Conservation (phyloP, 2,329 filamentous ascomycete species). For the Thelonectria discophora region DNA sequence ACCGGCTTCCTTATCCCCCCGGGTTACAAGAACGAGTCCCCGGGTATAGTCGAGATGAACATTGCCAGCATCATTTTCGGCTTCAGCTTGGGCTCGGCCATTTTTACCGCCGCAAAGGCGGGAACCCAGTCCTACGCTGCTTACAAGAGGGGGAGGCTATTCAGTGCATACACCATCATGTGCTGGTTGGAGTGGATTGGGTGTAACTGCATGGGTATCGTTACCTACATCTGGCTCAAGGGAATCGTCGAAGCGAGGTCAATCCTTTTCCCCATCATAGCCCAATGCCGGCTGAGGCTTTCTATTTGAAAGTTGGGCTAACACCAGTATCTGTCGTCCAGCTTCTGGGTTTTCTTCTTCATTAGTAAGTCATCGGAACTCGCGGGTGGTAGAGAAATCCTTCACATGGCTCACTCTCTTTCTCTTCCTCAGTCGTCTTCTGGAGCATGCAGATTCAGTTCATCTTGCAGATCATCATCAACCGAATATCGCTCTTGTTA, state of each 20-base stretch:
- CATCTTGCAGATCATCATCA: conserved; percentile 32
- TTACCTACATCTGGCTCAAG: conserved; percentile 27
- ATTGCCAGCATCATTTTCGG: conserved; percentile 30
- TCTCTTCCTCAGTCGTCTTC: conserved; percentile 15
- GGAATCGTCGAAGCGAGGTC: conserved; percentile 20
- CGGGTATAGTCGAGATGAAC: conserved; percentile 21
- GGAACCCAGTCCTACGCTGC: conserved; percentile 16
- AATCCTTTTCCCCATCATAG: background rate
- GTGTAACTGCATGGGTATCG: conserved; percentile 28
- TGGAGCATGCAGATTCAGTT: conserved; percentile 36
- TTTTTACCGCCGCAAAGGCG: conserved; percentile 27
- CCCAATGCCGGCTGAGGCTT: background rate
- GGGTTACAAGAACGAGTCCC: conserved; percentile 26
- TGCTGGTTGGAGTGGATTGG: conserved; percentile 33
- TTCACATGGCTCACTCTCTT: conserved; percentile 6
- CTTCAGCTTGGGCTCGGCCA: conserved; percentile 26
- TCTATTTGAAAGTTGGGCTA: background rate
- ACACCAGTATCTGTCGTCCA: background rate
- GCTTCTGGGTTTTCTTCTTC: conserved; percentile 34
- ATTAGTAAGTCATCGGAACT: conserved; percentile 20
- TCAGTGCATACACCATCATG: conserved; percentile 30
- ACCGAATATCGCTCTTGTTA: conserved; percentile 28
- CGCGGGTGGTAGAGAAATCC: fast-evolving
- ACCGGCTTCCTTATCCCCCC: conserved; percentile 29
- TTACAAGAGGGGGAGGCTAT: conserved; percentile 17